Evolutionary conservation across 164 flowering plant genomes (phyloP).

Genomic region (Chimonanthus salicifolius): DNA sequence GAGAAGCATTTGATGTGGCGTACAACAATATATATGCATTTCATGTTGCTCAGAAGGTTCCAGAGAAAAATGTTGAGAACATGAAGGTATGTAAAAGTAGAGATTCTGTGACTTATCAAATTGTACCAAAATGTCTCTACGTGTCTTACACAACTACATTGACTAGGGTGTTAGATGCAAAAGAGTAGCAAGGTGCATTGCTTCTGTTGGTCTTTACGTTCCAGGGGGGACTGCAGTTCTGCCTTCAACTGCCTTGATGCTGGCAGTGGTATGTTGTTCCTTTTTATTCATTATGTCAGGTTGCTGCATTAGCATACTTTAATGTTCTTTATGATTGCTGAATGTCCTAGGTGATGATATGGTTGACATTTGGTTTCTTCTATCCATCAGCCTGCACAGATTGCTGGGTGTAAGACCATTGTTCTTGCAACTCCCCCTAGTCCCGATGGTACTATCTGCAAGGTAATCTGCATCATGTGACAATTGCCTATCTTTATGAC

Average conservation of each 20-base stretch:
- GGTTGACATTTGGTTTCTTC: conserved; percentile 27
- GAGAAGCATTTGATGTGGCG: conserved; percentile 92
- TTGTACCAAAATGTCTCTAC: neutral
- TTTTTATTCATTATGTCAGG: neutral
- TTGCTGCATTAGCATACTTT: conserved; percentile 10
- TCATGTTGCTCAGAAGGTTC: conserved; percentile 79
- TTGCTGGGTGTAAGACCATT: conserved; percentile 90
- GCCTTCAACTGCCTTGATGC: conserved; percentile 98
- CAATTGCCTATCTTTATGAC: neutral
- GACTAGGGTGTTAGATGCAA: conserved; percentile 89
- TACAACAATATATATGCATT: conserved; percentile 89
- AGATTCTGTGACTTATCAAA: neutral
- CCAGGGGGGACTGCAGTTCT: conserved; percentile 99
- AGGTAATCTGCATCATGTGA: conserved; percentile 40
- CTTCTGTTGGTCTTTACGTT: conserved; percentile 93
- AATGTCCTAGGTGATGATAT: conserved; percentile 13
- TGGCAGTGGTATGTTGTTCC: conserved; percentile 61
- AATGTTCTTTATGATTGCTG: conserved; percentile 2
- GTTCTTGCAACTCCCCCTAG: conserved; percentile 95
- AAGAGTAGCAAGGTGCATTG: conserved; percentile 81
- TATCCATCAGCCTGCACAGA: conserved; percentile 81
- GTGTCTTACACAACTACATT: conserved; percentile 2
- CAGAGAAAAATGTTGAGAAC: conserved; percentile 72
- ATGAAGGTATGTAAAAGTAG: conserved; percentile 57
- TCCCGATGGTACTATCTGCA: conserved; percentile 84